phyloP scores from a whole-genome alignment of 2,329 filamentous ascomycete genomes.

The Mollisiaceae sp. region DNA sequence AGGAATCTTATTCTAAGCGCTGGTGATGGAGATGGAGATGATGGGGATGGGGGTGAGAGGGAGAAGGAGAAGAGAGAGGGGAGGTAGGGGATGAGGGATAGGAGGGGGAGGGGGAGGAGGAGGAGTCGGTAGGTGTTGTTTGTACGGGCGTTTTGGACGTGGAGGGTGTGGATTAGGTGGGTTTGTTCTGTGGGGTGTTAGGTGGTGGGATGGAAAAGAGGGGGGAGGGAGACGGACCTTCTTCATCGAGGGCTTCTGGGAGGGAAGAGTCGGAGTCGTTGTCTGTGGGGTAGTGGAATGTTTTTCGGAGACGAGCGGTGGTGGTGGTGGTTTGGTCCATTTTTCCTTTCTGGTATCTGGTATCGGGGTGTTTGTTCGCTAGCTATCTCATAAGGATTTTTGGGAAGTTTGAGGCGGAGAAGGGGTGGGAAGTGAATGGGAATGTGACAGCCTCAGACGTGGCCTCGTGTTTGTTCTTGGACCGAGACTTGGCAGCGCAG shows the following conservation, averaged over 20 bases:
- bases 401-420: no score
- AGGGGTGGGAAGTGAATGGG: no score
- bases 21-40: no score
- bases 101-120: slow-evolving; percentile 65
- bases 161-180: slow-evolving; percentile 54
- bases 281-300: slow-evolving; percentile 76
- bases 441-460: not conserved
- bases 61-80: no score
- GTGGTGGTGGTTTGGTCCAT: slow-evolving; percentile 49
- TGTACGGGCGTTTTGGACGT: slow-evolving; percentile 58
- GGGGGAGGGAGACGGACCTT: slow-evolving; percentile 56
- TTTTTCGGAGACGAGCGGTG: slow-evolving; percentile 71
- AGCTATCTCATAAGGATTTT: not conserved
- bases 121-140: slow-evolving; percentile 62
- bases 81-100: no score
- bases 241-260: slow-evolving; percentile 73
- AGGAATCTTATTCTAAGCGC: slow-evolving; percentile 42
- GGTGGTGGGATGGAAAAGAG: no score
- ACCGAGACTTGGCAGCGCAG: slow-evolving; percentile 14
- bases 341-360: not conserved
- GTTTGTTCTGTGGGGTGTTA: slow-evolving; percentile 1
- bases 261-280: slow-evolving; percentile 56
- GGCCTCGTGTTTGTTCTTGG: not conserved
- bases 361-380: no score
- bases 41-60: no score